These are phyloP conservation scores for Penicillium riverlandense DNA, from an alignment of 495 filamentous ascomycete species.

Conservation along the genomic window DNA sequence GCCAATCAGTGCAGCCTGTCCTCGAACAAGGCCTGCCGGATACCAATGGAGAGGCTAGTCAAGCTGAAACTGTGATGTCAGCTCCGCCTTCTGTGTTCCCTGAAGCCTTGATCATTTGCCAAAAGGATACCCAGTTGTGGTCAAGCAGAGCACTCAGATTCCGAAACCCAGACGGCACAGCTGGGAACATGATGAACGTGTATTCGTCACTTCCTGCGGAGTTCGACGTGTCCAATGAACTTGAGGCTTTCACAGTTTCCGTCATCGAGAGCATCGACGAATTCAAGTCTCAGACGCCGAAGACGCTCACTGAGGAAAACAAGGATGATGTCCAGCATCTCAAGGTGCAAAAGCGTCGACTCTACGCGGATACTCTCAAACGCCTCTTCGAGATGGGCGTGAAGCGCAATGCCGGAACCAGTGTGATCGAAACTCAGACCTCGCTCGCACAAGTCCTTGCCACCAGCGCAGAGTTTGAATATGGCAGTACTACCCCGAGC, in stretches of 20 bases:
- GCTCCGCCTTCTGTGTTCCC: slow-evolving; percentile 16
- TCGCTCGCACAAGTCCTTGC: slow-evolving; percentile 62
- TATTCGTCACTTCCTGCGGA: slow-evolving; percentile 43
- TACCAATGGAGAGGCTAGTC: slow-evolving; percentile 13
- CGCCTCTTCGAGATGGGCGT: slow-evolving; percentile 82
- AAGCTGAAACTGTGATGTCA: not conserved
- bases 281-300: slow-evolving; percentile 75
- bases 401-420: slow-evolving; percentile 64
- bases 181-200: slow-evolving; percentile 52
- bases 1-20: slow-evolving; percentile 59
- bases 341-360: slow-evolving; percentile 82
- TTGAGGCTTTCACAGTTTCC: slow-evolving; percentile 60
- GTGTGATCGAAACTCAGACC: slow-evolving; percentile 62
- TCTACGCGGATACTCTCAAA: slow-evolving; percentile 82
- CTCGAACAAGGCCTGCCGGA: slow-evolving; percentile 62
- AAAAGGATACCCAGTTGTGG: slow-evolving; percentile 48
- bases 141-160: slow-evolving; percentile 57
- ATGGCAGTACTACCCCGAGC: slow-evolving; percentile 9
- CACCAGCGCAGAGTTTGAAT: slow-evolving; percentile 30
- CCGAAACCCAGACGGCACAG: slow-evolving; percentile 58
- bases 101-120: slow-evolving; percentile 47
- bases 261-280: slow-evolving; percentile 60
- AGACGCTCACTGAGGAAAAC: slow-evolving; percentile 70
- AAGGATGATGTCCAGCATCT: slow-evolving; percentile 75
- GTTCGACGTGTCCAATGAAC: slow-evolving; percentile 49